A percentile compares a stretch with the other conserved stretches of the same genome.
Evolutionary conservation across 2,329 filamentous ascomycete genomes (phyloP).

Genomic region (Fusarium euwallaceae): DNA sequence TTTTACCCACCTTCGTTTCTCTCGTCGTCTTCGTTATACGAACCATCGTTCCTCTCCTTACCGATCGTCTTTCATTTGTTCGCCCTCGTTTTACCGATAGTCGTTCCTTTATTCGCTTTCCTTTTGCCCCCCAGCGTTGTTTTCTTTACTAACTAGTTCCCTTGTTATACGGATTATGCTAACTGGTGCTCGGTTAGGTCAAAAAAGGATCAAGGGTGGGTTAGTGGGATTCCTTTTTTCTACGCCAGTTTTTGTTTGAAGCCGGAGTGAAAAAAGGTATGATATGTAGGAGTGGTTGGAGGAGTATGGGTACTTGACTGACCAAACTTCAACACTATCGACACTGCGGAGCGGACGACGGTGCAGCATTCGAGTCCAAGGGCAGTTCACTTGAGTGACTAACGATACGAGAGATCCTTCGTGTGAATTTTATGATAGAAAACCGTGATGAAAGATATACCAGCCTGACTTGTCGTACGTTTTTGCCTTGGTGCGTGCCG

Average conservation of each 20-base stretch:
- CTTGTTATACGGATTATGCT: neutral
- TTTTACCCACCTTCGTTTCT: neutral
- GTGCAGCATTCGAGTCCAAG: neutral
- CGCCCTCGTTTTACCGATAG: neutral
- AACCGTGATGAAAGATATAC: neutral
- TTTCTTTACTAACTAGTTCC: neutral
- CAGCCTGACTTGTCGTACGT: neutral
- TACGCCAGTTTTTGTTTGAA: neutral
- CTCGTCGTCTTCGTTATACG: neutral
- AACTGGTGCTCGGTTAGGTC: neutral
- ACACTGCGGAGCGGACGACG: neutral
- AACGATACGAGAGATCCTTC: neutral
- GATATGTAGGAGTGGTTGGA: neutral
- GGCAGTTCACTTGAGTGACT: neutral
- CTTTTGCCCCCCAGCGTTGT: neutral
- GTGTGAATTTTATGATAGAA: neutral
- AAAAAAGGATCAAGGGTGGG: neutral
- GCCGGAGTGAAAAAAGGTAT: neutral
- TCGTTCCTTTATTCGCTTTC: neutral
- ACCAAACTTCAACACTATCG: neutral
- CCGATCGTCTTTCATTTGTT: neutral
- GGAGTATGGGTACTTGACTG: neutral
- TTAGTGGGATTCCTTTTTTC: neutral
- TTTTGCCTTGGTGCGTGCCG: neutral
- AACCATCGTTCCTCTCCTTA: too few relatives aligned